Percentiles rank a stretch among this genome's conserved stretches.
Conservation (phyloP, 2,329 filamentous ascomycete genomes). For the Keithomyces neogunnii region DNA sequence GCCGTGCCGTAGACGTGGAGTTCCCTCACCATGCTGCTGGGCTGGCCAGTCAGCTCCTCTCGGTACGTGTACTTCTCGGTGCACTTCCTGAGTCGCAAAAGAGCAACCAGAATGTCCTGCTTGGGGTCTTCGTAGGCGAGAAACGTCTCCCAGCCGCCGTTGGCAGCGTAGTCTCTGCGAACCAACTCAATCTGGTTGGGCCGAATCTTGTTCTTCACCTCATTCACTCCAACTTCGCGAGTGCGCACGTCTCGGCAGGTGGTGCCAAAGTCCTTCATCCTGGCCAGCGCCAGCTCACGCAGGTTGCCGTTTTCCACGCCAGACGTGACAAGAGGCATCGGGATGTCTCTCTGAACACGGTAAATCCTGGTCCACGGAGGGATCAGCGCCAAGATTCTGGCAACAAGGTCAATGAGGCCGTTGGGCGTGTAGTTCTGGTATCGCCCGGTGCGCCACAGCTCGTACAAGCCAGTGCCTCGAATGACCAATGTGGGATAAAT, state of each 20-base stretch:
- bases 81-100: constrained; percentile 85
- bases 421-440: constrained; percentile 99
- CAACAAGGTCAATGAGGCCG: constrained; percentile 88
- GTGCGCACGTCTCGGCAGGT: constrained; percentile 94
- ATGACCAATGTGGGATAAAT: constrained; percentile 98
- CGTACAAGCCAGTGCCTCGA: constrained; percentile 89
- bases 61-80: constrained; percentile 87
- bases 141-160: constrained; percentile 98
- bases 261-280: constrained; percentile 99
- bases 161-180: constrained; percentile 86
- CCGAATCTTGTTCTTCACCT: constrained; percentile 97
- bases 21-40: constrained; percentile 86
- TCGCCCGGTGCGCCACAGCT: constrained; percentile 90
- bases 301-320: constrained; percentile 97
- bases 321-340: constrained; percentile 99
- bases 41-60: constrained; percentile 75
- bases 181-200: constrained; percentile 95
- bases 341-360: constrained; percentile 95
- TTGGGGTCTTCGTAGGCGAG: constrained; percentile 96
- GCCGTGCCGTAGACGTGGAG: constrained; percentile 95
- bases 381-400: constrained; percentile 87
- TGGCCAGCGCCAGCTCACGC: constrained; percentile 82
- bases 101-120: constrained; percentile 91
- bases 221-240: constrained; percentile 94
- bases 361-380: constrained; percentile 99